Evolutionary conservation across 129 eudicot species (phyloP).

Genomic region (Arctium minus): DNA sequence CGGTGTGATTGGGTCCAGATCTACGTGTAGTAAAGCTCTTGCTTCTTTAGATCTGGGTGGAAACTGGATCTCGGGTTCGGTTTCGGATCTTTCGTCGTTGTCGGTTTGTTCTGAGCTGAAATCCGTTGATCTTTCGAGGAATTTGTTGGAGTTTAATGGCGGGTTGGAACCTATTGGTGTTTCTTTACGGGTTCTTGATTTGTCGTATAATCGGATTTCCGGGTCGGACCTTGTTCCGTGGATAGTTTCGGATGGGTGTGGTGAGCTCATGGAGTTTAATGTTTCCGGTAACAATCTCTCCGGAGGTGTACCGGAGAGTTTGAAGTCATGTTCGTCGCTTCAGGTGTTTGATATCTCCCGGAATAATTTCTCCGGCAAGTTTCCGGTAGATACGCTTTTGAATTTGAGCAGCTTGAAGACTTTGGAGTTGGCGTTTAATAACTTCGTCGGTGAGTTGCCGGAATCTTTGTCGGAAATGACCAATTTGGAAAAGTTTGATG

Average conservation of each 20-base stretch:
- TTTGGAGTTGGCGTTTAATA: conserved; percentile 46
- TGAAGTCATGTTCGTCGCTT: conserved; percentile 47
- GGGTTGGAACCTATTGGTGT: conserved; percentile 23
- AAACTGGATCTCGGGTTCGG: conserved; percentile 63
- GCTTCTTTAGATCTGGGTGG: conserved; percentile 56
- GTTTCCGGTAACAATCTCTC: conserved; percentile 60
- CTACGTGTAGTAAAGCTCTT: conserved; percentile 42
- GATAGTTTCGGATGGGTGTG: conserved; percentile 51
- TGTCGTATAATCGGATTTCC: conserved; percentile 54
- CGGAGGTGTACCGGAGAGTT: conserved; percentile 52
- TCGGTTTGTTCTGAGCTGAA: conserved; percentile 41
- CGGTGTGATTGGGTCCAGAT: conserved; percentile 43
- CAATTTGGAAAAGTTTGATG: conserved; percentile 54
- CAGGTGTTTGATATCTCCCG: conserved; percentile 23
- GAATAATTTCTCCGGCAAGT: conserved; percentile 59
- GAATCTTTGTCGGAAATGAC: conserved; percentile 36
- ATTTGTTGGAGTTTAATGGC: conserved; percentile 48
- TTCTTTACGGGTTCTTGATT: conserved; percentile 40
- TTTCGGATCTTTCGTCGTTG: conserved; percentile 40
- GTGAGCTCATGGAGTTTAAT: conserved; percentile 41
- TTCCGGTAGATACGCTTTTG: conserved; percentile 52
- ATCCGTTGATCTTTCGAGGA: conserved; percentile 51
- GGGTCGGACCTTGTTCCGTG: conserved; percentile 59
- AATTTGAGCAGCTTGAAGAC: conserved; percentile 47
- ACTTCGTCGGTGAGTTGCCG: conserved; percentile 45